Conservation (phyloP, 1,139 yeast genomes). For the Hansenula sp. region DNA sequence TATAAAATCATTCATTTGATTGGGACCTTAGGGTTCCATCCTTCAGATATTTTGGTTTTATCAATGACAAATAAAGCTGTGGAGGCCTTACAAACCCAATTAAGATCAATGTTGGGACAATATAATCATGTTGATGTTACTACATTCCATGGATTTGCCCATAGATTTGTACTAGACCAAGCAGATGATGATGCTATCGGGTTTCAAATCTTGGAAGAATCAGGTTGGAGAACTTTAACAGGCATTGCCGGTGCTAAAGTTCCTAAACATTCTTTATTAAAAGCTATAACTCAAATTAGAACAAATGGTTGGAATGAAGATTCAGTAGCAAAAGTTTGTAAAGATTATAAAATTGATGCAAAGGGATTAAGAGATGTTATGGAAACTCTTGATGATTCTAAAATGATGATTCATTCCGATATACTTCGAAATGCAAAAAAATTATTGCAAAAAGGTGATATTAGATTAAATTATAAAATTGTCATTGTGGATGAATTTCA, state of each 20-base stretch:
- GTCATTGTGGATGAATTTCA: slow-evolving; percentile 75
- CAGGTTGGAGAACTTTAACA: slow-evolving; percentile 44
- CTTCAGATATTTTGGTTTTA: slow-evolving; percentile 55
- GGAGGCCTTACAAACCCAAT: slow-evolving; percentile 39
- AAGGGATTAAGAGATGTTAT: slow-evolving; percentile 20
- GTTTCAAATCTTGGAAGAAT: slow-evolving; percentile 45
- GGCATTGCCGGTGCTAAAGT: slow-evolving; percentile 24
- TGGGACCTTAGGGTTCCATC: slow-evolving; percentile 33
- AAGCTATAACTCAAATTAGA: slow-evolving; percentile 30
- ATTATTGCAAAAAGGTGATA: slow-evolving; percentile 15
- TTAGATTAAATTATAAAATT: slow-evolving; percentile 25
- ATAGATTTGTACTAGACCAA: slow-evolving; percentile 40
- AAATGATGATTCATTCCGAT: slow-evolving; percentile 40
- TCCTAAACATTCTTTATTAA: slow-evolving; percentile 31
- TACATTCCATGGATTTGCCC: slow-evolving; percentile 66
- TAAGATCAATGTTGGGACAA: slow-evolving; percentile 33
- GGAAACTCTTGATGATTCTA: slow-evolving; percentile 28
- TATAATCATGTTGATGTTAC: slow-evolving; percentile 21
- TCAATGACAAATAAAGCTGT: slow-evolving; percentile 75
- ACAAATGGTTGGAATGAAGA: slow-evolving; percentile 13
- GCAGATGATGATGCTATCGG: slow-evolving; percentile 25
- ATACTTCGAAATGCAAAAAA: slow-evolving; percentile 30
- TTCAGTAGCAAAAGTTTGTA: slow-evolving; percentile 1
- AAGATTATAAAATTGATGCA: slow-evolving; percentile 6
- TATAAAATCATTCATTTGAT: slow-evolving; percentile 50